Evolutionary conservation across 176 grass and related monocot genomes (phyloP), one percentile per base, ranked within the genome.

Genomic region (Lolium multiflorum): DNA sequence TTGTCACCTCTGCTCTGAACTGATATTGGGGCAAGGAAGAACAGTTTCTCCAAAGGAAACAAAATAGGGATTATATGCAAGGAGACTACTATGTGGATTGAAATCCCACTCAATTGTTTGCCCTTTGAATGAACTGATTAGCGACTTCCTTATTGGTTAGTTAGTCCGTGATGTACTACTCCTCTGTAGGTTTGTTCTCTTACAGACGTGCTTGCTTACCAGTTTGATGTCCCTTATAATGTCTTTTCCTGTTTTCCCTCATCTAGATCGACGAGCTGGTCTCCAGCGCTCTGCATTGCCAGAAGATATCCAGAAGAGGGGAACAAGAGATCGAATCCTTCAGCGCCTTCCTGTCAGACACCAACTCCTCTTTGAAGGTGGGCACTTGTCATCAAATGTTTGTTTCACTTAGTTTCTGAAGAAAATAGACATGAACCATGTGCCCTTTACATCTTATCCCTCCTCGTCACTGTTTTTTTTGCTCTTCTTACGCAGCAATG

Each of bases 271-370:
- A 99, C 39, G 64, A 94, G 68, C 43, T 99, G 84, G 64, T 91
- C 22, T 81, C 90, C 62, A 78, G 76, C 77, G 86, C 92, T 54
- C 74, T 94, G 22, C 84, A 91, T 55, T 83, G 91, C 21, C 51
- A 93, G 77, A 76, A 64, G 70, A n/a, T 87, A 41, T 81, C 94
- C 35, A 79, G 73, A 76, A 90, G 80, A 83, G 94, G 76, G 58
- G 74, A 79, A 43, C 84, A 90, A 87, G 97, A 99, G 12, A 93
- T 99, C 22, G 94, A 94, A 82, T 90, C 87, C 51, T 99, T 99
- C 31, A 85, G 64, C 18, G 72, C 76, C 60, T 86, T 94, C 67
- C 84, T 98, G 56, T 89, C 90, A 16, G 87, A 93, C 50, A 91
- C 93, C 46, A 71, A 87, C 73, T 60, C 87, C 80, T 96, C 90